Evolutionary conservation across 106 monocot species (phyloP), one percentile per base, ranked within the genome.

Genomic region (Allium fistulosum): DNA sequence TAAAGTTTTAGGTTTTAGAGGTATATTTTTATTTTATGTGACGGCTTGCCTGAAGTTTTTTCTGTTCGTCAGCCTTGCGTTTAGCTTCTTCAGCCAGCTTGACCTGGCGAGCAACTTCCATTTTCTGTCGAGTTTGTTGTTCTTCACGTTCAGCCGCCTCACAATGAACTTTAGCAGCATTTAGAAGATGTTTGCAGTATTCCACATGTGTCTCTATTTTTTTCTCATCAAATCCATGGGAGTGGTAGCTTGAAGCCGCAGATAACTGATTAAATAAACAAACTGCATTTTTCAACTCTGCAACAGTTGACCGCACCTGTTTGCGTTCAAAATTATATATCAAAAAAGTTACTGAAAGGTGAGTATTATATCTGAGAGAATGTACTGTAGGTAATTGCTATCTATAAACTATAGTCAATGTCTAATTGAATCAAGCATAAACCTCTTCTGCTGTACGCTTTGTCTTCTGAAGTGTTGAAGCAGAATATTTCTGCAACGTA

Each of bases 401-500:
- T 67, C 13, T 53, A 51, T 27, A 52, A 28, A 67, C 50, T 8
- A 46, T 14, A 15, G 13, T 5, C 37, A 37, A 37, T 5, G 5
- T 37, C 37, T 37, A 37, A 37, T 37, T 37, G 37, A 37, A 37
- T 37, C 37, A 37, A 37, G 37, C 37, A 37, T 37, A 37, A 37
- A 93, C 99, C 93, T 99, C 99, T 65, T 99, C 93, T 67, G 90
- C 99, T 70, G 99, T 79, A 68, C 84, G 80, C 71, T 93, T 99
- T 37, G 84, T 73, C 62, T 99, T 99, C 26, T 93, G 92, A 14
- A 99, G 69, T 6, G 99, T 99, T 50, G 92, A 93, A 46, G 93
- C 87, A 50, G 99, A 99, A 70, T 90, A 99, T 55, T 93, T 99
- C 73, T 99, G 99, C 99, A 99, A 90, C 28, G 99, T 90, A 70